Conservation (phyloP, 352 stramenopile genomes). For the Globisporangium paddicum region DNA sequence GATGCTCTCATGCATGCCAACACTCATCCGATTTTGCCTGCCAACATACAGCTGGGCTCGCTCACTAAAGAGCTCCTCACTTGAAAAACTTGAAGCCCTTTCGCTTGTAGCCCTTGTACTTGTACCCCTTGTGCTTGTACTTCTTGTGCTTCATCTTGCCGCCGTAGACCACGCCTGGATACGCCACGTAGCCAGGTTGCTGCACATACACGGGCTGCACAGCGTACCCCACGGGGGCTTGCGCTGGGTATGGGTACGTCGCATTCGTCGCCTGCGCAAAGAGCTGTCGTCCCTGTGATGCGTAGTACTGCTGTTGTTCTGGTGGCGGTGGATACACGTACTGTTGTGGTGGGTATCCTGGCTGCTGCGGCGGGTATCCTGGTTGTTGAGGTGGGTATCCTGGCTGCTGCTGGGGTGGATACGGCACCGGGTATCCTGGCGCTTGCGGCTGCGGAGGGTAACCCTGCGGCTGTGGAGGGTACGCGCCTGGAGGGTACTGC, state of each 20-base stretch:
- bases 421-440: conserved; percentile 17
- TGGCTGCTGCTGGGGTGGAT: conserved; percentile 8
- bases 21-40: background rate
- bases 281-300: conserved; percentile 56
- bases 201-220: conserved; percentile 20
- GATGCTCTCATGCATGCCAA: background rate
- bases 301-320: conserved; percentile 47
- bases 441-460: conserved; percentile 20
- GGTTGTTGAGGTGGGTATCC: conserved; percentile 27
- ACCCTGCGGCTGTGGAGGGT: conserved; percentile 17
- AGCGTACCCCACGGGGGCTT: conserved; percentile 25
- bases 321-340: conserved; percentile 30
- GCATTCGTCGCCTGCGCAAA: conserved; percentile 55
- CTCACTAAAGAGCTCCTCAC: conserved; percentile 34
- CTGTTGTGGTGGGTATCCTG: conserved; percentile 31
- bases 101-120: conserved; percentile 49
- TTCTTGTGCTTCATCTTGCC: conserved; percentile 50
- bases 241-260: conserved; percentile 20
- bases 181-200: conserved; percentile 54
- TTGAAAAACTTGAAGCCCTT: conserved; percentile 56
- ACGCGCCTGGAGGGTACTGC: conserved; percentile 12
- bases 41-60: background rate
- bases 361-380: conserved; percentile 32
- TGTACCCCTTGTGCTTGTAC: conserved; percentile 51
- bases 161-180: conserved; percentile 54